Evolutionary conservation across 2,329 filamentous ascomycete species (phyloP).

Genomic region (Colletotrichum sp.): DNA sequence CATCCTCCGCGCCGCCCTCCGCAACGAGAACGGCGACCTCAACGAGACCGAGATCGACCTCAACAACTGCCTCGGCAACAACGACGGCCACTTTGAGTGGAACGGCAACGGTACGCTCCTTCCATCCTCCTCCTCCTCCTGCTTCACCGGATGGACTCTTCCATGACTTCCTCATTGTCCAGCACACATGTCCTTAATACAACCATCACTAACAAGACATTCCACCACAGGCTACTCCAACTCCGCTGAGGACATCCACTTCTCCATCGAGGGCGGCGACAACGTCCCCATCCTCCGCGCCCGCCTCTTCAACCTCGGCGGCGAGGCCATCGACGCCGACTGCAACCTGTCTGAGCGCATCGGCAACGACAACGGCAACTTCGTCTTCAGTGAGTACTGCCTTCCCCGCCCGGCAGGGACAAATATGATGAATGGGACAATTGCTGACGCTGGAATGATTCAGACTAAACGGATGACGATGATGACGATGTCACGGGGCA

Average conservation of each 20-base stretch:
- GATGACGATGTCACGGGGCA: neutral
- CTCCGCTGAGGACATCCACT: constrained; percentile 50
- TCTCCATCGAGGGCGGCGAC: constrained; percentile 55
- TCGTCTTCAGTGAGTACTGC: constrained; percentile 33
- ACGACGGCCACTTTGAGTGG: constrained; percentile 54
- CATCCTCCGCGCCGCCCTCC: constrained; percentile 50
- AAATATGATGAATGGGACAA: neutral
- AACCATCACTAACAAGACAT: neutral
- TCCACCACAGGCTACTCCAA: constrained; percentile 43
- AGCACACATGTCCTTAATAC: neutral
- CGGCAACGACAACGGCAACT: constrained; percentile 54
- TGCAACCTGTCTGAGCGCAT: constrained; percentile 63
- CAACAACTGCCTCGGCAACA: constrained; percentile 55
- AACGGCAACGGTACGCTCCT: constrained; percentile 34
- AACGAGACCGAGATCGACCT: constrained; percentile 46
- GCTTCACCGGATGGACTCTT: neutral
- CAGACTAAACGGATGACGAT: neutral
- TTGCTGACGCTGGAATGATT: neutral
- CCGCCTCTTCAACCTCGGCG: constrained; percentile 44
- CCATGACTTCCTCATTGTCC: neutral
- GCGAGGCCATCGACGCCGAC: constrained; percentile 45
- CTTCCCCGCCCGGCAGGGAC: no score
- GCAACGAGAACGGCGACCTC: constrained; percentile 50
- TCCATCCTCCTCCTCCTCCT: neutral
- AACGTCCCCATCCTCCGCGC: constrained; percentile 59